Percentiles rank a stretch among this genome's conserved stretches.
Conservation (phyloP, 2,329 filamentous ascomycete species). For the Neophaeococcomyces aloes region DNA sequence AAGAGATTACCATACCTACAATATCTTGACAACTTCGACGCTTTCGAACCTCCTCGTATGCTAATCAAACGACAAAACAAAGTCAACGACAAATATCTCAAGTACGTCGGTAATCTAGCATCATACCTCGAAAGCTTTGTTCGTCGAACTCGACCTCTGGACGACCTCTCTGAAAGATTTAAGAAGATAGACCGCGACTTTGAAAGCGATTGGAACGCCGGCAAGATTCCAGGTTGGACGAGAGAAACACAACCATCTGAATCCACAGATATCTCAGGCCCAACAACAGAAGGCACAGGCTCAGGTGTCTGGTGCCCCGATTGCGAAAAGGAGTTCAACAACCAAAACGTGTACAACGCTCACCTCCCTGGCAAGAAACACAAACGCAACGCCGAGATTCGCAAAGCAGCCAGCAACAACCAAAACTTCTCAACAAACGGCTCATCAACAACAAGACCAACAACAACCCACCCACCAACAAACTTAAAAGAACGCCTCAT, state of each 20-base stretch:
- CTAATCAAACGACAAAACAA: conserved; percentile 73
- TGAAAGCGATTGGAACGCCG: conserved; percentile 66
- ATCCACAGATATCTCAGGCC: conserved; percentile 22
- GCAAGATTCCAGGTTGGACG: conserved; percentile 70
- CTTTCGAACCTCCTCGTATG: conserved; percentile 63
- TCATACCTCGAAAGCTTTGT: conserved; percentile 83
- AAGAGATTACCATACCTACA: conserved; percentile 83
- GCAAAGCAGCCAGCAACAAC: conserved; percentile 33
- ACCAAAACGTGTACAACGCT: conserved; percentile 84
- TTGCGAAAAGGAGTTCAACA: conserved; percentile 91
- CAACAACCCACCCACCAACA: conserved; percentile 10
- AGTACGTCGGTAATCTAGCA: conserved; percentile 70
- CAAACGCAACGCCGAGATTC: conserved; percentile 65
- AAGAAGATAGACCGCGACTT: conserved; percentile 72
- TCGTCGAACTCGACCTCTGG: conserved; percentile 69
- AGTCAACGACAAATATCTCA: conserved; percentile 84
- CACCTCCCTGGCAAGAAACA: conserved; percentile 91
- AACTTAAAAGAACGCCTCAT: conserved; percentile 79
- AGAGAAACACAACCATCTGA: conserved; percentile 33
- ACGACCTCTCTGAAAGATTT: conserved; percentile 73
- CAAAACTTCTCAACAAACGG: conserved; percentile 21
- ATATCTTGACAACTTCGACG: conserved; percentile 85
- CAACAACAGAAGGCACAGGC: conserved; percentile 44
- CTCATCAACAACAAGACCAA: conserved; percentile 11
- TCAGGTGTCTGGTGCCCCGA: conserved; percentile 80